Conservation (phyloP, 1,139 yeast species). For the Hemisphaericaspora xylanilytica region DNA sequence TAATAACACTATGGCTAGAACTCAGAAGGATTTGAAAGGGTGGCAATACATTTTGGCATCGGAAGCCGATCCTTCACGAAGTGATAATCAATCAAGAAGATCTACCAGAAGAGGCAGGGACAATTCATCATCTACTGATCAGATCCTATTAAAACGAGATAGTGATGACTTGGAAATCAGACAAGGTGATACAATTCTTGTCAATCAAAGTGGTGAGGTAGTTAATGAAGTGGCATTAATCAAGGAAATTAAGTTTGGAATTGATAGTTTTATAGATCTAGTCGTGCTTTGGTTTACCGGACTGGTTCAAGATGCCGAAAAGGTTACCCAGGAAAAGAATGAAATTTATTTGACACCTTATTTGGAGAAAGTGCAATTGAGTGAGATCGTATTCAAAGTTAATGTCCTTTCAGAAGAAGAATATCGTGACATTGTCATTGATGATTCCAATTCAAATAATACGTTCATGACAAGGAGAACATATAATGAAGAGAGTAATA, state of each 20-base stretch:
- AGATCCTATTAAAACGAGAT: slow-evolving; percentile 24
- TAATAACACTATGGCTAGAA: slow-evolving; percentile 31
- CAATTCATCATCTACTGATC: slow-evolving; percentile 12
- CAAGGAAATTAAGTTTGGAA: slow-evolving; percentile 41
- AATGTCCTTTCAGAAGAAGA: slow-evolving; percentile 31
- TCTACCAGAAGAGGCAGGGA: slow-evolving; percentile 18
- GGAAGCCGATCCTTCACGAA: slow-evolving; percentile 7
- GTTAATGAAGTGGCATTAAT: slow-evolving; percentile 33
- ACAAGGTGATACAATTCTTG: slow-evolving; percentile 41
- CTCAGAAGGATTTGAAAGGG: slow-evolving; percentile 27
- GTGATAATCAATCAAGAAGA: slow-evolving; percentile 12
- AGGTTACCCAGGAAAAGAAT: slow-evolving; percentile 14
- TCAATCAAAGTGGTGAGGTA: slow-evolving; percentile 18
- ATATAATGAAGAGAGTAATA: slow-evolving; percentile 31
- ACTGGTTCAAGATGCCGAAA: slow-evolving; percentile 3
- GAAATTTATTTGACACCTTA: slow-evolving; percentile 47
- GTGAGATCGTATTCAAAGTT: slow-evolving; percentile 30
- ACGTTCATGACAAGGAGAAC: slow-evolving; percentile 41
- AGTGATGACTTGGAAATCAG: slow-evolving; percentile 36
- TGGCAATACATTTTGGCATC: slow-evolving; percentile 29
- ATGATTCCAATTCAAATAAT: slow-evolving; percentile 25
- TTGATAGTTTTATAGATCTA: slow-evolving; percentile 36
- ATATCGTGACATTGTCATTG: slow-evolving; percentile 25
- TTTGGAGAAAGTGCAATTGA: slow-evolving; percentile 29
- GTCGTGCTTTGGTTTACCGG: slow-evolving; percentile 36